Conservation (phyloP, 768 basidiomycete genomes). For the Paxillus ammoniavirescens region DNA sequence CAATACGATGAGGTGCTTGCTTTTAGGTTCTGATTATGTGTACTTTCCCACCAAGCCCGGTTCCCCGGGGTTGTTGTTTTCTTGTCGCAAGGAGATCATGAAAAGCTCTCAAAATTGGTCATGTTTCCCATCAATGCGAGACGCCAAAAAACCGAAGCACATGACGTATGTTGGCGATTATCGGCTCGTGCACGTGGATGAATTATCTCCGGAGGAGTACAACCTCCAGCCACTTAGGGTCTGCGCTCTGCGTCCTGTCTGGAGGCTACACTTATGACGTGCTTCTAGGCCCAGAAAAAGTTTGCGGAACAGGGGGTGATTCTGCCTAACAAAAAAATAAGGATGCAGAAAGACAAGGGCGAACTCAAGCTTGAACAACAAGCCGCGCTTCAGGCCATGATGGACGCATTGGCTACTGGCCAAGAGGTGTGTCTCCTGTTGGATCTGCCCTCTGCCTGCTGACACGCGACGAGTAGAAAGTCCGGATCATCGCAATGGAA, state of each 20-base stretch:
- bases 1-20: background rate
- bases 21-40: background rate
- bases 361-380: background rate
- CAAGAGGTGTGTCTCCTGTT: background rate
- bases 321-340: background rate
- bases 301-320: background rate
- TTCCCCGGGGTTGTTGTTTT: background rate
- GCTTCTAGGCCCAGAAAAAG: background rate
- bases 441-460: background rate
- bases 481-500: background rate
- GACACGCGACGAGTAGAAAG: background rate
- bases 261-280: background rate
- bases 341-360: background rate
- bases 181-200: background rate
- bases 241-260: background rate
- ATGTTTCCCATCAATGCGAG: background rate
- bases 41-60: background rate
- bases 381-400: background rate
- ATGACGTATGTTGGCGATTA: background rate
- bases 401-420: background rate
- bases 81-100: background rate
- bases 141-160: background rate
- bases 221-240: background rate
- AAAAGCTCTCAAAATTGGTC: background rate
- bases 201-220: background rate